These are phyloP conservation scores for Ophidiomyces ophidiicola DNA, from an alignment of 2,329 filamentous ascomycete species.

Conservation along the genomic window DNA sequence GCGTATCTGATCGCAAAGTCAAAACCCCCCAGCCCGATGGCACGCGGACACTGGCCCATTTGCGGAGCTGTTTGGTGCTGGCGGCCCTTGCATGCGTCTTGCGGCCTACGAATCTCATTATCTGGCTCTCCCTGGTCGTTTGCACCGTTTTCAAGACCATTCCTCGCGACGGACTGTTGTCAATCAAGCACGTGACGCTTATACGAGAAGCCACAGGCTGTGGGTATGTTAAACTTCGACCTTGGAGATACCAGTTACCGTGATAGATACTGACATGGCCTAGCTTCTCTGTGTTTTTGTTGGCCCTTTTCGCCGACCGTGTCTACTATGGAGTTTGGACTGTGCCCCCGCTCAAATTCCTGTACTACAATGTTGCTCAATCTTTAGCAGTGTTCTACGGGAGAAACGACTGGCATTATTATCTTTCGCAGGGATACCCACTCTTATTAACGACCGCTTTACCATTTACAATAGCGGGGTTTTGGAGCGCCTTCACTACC, in stretches of 20 bases:
- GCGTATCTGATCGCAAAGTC: neutral
- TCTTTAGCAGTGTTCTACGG: slow-evolving; percentile 89
- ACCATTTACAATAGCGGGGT: slow-evolving; percentile 57
- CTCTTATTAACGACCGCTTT: slow-evolving; percentile 72
- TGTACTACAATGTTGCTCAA: slow-evolving; percentile 82
- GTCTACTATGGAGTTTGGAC: slow-evolving; percentile 77
- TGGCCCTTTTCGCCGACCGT: slow-evolving; percentile 58
- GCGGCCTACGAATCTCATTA: slow-evolving; percentile 75
- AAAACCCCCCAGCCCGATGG: too few species aligned
- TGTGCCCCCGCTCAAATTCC: slow-evolving; percentile 73
- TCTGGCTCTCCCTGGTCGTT: slow-evolving; percentile 61
- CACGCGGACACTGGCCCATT: too few species aligned
- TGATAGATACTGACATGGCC: neutral
- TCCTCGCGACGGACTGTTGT: neutral
- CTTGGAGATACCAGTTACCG: neutral
- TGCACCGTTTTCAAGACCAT: slow-evolving; percentile 36
- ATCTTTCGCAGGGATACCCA: slow-evolving; percentile 77
- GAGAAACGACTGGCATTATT: slow-evolving; percentile 82
- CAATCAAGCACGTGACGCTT: slow-evolving; percentile 35
- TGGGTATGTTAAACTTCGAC: slow-evolving; percentile 24
- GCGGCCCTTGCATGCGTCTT: slow-evolving; percentile 75
- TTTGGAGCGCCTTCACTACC: slow-evolving; percentile 43
- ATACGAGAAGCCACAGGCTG: slow-evolving; percentile 54
- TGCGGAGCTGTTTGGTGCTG: slow-evolving; percentile 55
- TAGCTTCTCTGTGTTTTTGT: slow-evolving; percentile 40